Percentiles rank a stretch among this genome's conserved stretches.
Conservation (phyloP, 495 filamentous ascomycete species). For the Collariella sp. region DNA sequence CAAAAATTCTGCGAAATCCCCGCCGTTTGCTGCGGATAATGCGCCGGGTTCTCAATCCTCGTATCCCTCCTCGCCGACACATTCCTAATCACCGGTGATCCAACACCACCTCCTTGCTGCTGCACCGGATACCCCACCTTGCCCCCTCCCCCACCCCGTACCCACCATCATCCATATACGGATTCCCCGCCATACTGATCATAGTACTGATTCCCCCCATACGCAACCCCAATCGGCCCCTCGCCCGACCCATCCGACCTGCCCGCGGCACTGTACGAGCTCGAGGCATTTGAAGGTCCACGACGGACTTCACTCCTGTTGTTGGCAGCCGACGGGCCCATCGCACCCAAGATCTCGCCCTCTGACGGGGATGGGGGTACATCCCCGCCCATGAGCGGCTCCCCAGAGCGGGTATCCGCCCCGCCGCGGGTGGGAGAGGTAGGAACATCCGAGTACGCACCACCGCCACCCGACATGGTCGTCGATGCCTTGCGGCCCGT, state of each 20-base stretch:
- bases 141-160: too few species aligned
- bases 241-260: slow-evolving; percentile 81
- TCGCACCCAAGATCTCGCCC: slow-evolving; percentile 57
- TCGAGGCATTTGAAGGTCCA: slow-evolving; percentile 92
- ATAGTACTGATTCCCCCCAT: slow-evolving; percentile 37
- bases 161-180: slow-evolving; percentile 35
- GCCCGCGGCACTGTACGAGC: slow-evolving; percentile 77
- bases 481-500: slow-evolving; percentile 76
- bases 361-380: slow-evolving; percentile 55
- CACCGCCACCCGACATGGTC: slow-evolving; percentile 68
- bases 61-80: slow-evolving; percentile 86
- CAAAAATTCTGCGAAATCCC: slow-evolving; percentile 99
- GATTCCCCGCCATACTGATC: slow-evolving; percentile 46
- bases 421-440: slow-evolving; percentile 59
- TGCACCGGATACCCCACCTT: too few species aligned
- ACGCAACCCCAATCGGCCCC: slow-evolving; percentile 42
- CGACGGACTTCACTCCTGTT: slow-evolving; percentile 69
- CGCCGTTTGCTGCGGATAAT: slow-evolving; percentile 83
- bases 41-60: slow-evolving; percentile 78
- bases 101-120: slow-evolving; percentile 17
- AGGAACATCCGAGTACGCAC: slow-evolving; percentile 63
- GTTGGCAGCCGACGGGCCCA: slow-evolving; percentile 61
- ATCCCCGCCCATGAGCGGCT: slow-evolving; percentile 54
- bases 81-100: slow-evolving; percentile 84
- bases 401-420: slow-evolving; percentile 65